These are phyloP conservation scores for Brasilioporus rufonigricans DNA, from an alignment of 768 basidiomycete genomes.

Conservation along the genomic window DNA sequence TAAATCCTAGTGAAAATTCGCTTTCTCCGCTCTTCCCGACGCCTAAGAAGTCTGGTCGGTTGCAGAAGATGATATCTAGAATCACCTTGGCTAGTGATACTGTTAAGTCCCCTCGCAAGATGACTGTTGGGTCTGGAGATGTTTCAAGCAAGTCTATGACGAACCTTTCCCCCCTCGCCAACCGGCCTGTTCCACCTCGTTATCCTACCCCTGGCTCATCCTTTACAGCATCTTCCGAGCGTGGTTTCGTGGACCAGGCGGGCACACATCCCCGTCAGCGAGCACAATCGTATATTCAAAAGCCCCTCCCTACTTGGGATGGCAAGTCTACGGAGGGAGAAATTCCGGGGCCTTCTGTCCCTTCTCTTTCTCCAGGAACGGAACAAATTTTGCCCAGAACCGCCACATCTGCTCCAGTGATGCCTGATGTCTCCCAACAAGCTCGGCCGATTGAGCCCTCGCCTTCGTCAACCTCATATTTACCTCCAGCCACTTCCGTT, in stretches of 20 bases:
- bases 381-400: background rate
- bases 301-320: slow-evolving; percentile 17
- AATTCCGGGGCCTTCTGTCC: background rate
- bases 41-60: slow-evolving; percentile 52
- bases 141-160: slow-evolving; percentile 34
- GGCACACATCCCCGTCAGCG: slow-evolving; percentile 23
- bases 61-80: slow-evolving; percentile 83
- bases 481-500: slow-evolving; percentile 4
- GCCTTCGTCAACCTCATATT: slow-evolving; percentile 2
- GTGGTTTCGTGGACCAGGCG: slow-evolving; percentile 18
- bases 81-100: slow-evolving; percentile 49
- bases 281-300: slow-evolving; percentile 28
- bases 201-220: slow-evolving; percentile 45
- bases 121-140: slow-evolving; percentile 24
- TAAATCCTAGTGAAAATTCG: slow-evolving; percentile 37
- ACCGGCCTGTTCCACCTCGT: slow-evolving; percentile 61
- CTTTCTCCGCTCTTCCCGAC: slow-evolving; percentile 37
- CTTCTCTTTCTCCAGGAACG: slow-evolving; percentile 7
- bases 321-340: slow-evolving; percentile 14
- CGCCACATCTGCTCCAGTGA: background rate
- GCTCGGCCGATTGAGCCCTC: slow-evolving; percentile 1
- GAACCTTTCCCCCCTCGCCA: slow-evolving; percentile 50
- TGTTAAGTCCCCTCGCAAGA: slow-evolving; percentile 32
- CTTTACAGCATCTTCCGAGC: slow-evolving; percentile 42
- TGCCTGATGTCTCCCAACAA: slow-evolving; percentile 5